Base-by-base conservation (phyloP, 2,329 filamentous ascomycete species). In the Xylariaceae sp. region DNA sequence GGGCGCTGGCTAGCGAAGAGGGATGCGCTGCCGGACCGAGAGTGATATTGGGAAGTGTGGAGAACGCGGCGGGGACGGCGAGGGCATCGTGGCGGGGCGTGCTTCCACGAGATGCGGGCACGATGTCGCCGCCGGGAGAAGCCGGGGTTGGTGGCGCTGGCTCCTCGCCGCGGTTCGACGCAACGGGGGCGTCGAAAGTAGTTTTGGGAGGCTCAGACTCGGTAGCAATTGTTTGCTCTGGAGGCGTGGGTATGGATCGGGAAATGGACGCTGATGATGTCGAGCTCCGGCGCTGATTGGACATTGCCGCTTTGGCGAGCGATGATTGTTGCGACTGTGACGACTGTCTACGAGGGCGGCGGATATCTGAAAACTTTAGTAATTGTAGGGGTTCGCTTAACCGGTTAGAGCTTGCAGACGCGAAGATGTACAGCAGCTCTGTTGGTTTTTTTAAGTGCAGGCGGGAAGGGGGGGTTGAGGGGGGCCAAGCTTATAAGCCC, bases 1-100 rank as follows among this genome's bases (percentile, higher is more conserved):
- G 58, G 23, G 77, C 76, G 47, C 71, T 73, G 49, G 76, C 73
- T 65, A 80, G 72, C 59, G 74, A 74, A 19, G 73, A 68, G 37
- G 70, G 62, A 48, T 71, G 67, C 29, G 71, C 66, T 16, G 68
- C 64, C 42, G 66, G 66, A 21, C 66, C 69, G 20, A 65, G 64
- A 51, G 58, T 67, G 59, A 65, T 57, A 57, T 66, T 62, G 46
- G 65, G 61, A 32, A 69, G 67, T 26, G 67, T 65, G 44, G 65
- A 55, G 32, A 68, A 67, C 45, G 67, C 66, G 19, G 68, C 62
- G 20, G 68, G 67, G 45, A 50, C 69, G 59, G 50, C 70, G 60
- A 56, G 52, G 56, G 52, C 50, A 45, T 52, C 48, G 9, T 53
- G 51, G 43, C 56, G 60, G n/a, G 61, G 50, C 20, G 51, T 54